Base-by-base conservation (phyloP, 495 filamentous ascomycete species). In the Cercophora scortea region DNA sequence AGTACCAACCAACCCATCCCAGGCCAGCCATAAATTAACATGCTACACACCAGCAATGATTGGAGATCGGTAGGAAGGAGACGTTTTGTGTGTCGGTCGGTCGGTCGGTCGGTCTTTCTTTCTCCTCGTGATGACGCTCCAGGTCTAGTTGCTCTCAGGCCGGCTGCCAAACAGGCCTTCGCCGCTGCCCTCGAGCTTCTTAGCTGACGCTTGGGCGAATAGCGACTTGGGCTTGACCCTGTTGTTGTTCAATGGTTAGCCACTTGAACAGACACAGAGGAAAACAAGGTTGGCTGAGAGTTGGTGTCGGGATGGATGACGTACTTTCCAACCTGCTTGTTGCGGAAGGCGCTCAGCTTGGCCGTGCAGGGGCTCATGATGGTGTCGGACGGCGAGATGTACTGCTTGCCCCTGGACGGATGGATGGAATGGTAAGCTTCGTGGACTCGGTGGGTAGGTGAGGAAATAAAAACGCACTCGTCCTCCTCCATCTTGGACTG, bases 361-460 rank as follows among this genome's bases (percentile, higher is more conserved):
- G 87, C 85, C n/a, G 88, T 90, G 69, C 89, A 91, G 13, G 91
- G 91, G 54, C 86, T 90, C 86, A 94, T 86, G 70, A 96, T 89
- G 65, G 82, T 86, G 63, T 96, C 91, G 10, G 88, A 93, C 0
- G 91, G 91, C n/a, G 88, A 93, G 63, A 95, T 74, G 71, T 94
- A 96, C 52, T 79, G 71, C 61, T 82, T 79, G 50, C 82, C 73
- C 25, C 68, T 70, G 25, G 25, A 25, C 25, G 25, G 25, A 2
- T 2, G 25, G 25, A 25, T 25, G n/a, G n/a, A n/a, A 6, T 36
- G 34, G 34, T 36, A 36, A 7, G 34, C n/a, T n/a, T n/a, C n/a
- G n/a, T n/a, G n/a, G n/a, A n/a, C n/a, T n/a, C 34, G 34, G 6
- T 36, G 34, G 7, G 34, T 36, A n/a, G 25, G 12, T 7, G 18